Conservation (phyloP, 148 eudicot genomes). For the Chenopodium quinoa region DNA sequence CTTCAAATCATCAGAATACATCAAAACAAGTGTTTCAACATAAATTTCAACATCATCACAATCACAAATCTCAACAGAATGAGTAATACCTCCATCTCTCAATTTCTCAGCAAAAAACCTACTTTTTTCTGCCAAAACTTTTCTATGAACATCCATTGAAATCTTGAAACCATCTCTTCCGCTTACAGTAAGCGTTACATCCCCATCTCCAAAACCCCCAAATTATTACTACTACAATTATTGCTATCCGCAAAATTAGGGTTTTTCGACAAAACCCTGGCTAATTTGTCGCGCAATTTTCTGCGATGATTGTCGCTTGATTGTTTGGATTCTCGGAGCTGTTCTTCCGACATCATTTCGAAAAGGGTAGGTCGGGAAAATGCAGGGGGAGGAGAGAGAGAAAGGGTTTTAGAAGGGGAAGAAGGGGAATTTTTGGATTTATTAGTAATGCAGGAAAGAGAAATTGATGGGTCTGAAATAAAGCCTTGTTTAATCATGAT, state of each 20-base stretch:
- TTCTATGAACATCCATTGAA: constrained; percentile 68
- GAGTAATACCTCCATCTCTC: constrained; percentile 38
- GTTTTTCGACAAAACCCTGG: constrained; percentile 44
- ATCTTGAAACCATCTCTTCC: constrained; percentile 67
- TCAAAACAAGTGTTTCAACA: constrained; percentile 71
- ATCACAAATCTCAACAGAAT: constrained; percentile 84
- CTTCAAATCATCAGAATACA: constrained; percentile 75
- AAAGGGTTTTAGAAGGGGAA: constrained; percentile 25
- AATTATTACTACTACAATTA: constrained; percentile 18
- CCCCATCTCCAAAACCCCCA: constrained; percentile 53
- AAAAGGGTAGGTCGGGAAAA: constrained; percentile 67
- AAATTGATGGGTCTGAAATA: constrained; percentile 35
- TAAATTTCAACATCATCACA: constrained; percentile 92
- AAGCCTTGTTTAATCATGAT: constrained; percentile 40
- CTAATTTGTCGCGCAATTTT: constrained; percentile 46
- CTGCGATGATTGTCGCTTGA: constrained; percentile 37
- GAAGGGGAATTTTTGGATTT: constrained; percentile 22
- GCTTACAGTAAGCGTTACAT: constrained; percentile 70
- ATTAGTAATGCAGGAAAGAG: constrained; percentile 26
- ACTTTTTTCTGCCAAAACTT: constrained; percentile 61
- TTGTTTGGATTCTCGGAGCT: constrained; percentile 45
- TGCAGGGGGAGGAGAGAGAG: constrained; percentile 38
- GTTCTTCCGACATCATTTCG: constrained; percentile 82
- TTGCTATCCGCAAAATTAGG: constrained; percentile 32
- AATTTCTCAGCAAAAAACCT: constrained; percentile 73